A percentile compares a stretch with the other conserved stretches of the same genome.
These are phyloP conservation scores for Colletotrichum sidae DNA, from an alignment of 2,329 filamentous ascomycete genomes.

Conservation along the genomic window DNA sequence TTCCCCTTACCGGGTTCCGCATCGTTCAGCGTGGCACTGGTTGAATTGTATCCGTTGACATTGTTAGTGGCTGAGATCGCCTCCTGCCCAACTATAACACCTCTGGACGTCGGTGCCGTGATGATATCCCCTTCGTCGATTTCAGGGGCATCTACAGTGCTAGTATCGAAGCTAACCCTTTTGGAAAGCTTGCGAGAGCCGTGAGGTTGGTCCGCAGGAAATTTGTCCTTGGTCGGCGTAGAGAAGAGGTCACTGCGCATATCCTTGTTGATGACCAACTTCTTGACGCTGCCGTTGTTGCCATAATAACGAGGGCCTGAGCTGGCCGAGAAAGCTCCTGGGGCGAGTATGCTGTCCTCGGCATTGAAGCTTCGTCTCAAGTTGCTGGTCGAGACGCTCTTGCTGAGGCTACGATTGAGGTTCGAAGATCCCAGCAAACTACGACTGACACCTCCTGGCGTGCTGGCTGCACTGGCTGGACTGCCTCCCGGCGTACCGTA, in stretches of 20 bases:
- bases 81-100: slow-evolving; percentile 8
- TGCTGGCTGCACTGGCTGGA: slow-evolving; percentile 74
- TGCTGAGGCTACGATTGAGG: slow-evolving; percentile 78
- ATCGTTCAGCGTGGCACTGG: slow-evolving; percentile 60
- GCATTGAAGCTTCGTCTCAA: slow-evolving; percentile 83
- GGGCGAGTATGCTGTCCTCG: slow-evolving; percentile 87
- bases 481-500: slow-evolving; percentile 85
- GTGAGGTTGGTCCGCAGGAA: slow-evolving; percentile 53
- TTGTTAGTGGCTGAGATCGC: slow-evolving; percentile 10
- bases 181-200: slow-evolving; percentile 75
- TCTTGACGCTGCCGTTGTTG: slow-evolving; percentile 82
- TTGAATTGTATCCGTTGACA: slow-evolving; percentile 40
- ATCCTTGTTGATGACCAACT: slow-evolving; percentile 90
- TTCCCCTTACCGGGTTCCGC: slow-evolving; percentile 80
- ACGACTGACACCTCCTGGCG: slow-evolving; percentile 74
- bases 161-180: slow-evolving; percentile 90
- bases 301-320: slow-evolving; percentile 72
- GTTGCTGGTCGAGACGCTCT: slow-evolving; percentile 90
- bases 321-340: slow-evolving; percentile 84
- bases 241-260: slow-evolving; percentile 80
- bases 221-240: slow-evolving; percentile 67
- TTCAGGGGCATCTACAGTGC: slow-evolving; percentile 55
- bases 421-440: slow-evolving; percentile 74
- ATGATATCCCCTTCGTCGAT: slow-evolving; percentile 22
- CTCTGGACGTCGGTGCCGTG: slow-evolving; percentile 8